phyloP scores from a whole-genome alignment of 768 basidiomycete genomes.

The Lactarius hatsudake region DNA sequence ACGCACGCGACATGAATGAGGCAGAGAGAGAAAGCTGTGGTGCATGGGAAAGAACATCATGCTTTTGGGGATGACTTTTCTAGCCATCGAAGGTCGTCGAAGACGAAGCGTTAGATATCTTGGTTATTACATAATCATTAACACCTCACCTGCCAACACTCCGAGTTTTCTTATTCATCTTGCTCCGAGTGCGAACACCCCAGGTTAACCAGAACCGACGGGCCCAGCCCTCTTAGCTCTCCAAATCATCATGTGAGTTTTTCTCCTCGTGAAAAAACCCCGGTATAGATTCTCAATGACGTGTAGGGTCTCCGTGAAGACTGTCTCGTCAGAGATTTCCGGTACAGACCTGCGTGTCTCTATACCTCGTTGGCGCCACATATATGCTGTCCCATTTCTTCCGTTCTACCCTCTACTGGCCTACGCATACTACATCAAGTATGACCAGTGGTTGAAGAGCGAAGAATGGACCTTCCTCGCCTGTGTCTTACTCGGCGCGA shows the following conservation, averaged over 20 bases:
- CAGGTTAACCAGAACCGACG: background rate
- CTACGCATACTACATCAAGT: constrained; percentile 89
- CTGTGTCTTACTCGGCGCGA: constrained; percentile 76
- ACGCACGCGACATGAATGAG: constrained; percentile 4
- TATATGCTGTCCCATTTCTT: constrained; percentile 78
- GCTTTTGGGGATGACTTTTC: background rate
- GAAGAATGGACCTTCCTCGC: constrained; percentile 99
- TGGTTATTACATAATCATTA: background rate
- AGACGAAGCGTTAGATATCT: background rate
- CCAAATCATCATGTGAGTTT: constrained; percentile 10
- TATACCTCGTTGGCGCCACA: constrained; percentile 64
- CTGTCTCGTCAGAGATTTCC: constrained; percentile 66
- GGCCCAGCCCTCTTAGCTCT: background rate
- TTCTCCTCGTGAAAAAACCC: background rate
- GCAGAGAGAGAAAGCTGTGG: background rate
- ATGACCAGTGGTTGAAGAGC: constrained; percentile 86
- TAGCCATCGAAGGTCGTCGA: background rate
- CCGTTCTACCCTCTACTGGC: constrained; percentile 78
- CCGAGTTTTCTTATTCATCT: background rate
- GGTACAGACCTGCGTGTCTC: constrained; percentile 63
- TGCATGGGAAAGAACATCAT: background rate
- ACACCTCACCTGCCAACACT: background rate
- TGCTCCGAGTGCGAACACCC: background rate
- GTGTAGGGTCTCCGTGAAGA: constrained; percentile 44
- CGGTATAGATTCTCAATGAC: background rate